A percentile compares a stretch with the other conserved stretches of the same genome.
Evolutionary conservation across 192 early-diverging fungal genomes (phyloP).

Genomic region (Backusella mclennaniae): DNA sequence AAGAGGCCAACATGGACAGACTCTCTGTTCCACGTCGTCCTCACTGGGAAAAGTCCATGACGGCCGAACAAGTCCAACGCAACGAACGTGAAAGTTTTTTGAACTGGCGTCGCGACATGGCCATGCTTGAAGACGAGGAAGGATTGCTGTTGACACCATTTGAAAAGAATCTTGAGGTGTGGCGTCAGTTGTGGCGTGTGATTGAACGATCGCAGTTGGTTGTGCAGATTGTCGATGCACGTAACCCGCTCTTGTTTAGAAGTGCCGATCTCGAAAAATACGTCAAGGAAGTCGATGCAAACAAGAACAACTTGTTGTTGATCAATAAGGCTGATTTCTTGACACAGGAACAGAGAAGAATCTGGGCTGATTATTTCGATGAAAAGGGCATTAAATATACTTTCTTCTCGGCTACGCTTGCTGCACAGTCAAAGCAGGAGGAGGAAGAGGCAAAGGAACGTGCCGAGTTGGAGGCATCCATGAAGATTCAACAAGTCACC

Average conservation of each 20-base stretch:
- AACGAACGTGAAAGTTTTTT: constrained; percentile 87
- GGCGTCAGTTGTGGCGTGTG: constrained; percentile 99
- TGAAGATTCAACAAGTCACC: constrained; percentile 6
- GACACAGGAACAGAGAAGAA: constrained; percentile 72
- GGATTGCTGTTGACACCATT: constrained; percentile 95
- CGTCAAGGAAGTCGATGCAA: constrained; percentile 83
- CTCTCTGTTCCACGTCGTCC: constrained; percentile 89
- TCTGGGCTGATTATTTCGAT: constrained; percentile 93
- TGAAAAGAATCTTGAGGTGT: constrained; percentile 98
- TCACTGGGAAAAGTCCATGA: constrained; percentile 83
- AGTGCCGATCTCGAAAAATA: constrained; percentile 87
- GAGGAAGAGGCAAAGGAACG: constrained; percentile 53
- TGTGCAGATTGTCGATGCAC: constrained; percentile 98
- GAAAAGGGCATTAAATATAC: constrained; percentile 76
- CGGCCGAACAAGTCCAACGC: constrained; percentile 75
- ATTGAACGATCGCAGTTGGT: constrained; percentile 94
- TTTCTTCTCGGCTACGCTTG: constrained; percentile 93
- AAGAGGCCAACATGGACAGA: constrained; percentile 69
- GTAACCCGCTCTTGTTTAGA: constrained; percentile 92
- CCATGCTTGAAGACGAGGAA: constrained; percentile 90
- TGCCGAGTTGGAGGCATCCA: constrained; percentile 43
- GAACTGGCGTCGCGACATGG: constrained; percentile 88
- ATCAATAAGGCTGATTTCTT: constrained; percentile 99
- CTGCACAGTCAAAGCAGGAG: constrained; percentile 74
- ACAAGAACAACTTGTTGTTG: constrained; percentile 87